Base-by-base conservation (phyloP, 768 basidiomycete species). In the Aureoboletus auriporus region DNA sequence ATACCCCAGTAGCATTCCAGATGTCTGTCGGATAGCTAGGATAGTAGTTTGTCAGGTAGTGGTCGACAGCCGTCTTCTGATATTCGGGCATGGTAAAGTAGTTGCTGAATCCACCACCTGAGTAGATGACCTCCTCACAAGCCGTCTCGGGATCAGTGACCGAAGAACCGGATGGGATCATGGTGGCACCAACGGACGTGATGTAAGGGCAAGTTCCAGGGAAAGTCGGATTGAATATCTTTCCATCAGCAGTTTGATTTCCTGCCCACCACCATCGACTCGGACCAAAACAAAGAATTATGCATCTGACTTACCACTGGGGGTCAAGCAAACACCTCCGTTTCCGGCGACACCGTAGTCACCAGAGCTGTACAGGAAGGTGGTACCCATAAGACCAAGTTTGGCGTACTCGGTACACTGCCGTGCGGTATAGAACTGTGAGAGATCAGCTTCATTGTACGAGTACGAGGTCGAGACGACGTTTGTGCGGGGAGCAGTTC, bases 381-480 rank as follows among this genome's bases (percentile, higher is more conserved):
- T 71, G n/a, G 59, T 39, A 42, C 74, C 73, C 58, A 73, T 57
- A 20, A 74, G 51, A 26, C 73, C 73, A 11, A 73, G 62, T 51
- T 77, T 77, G 29, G 63, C 75, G 49, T 75, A 77, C 52, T 77
- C 76, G 5, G 62, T 52, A 54, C 74, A 76, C 45, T 75, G 73
- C 30, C 75, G 69, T 33, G 54, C 55, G 20, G 69, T 62, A 50
- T 73, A 75, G 40, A 65, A 60, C 0, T 66, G 60, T 1, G 67
- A 62, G 40, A 67, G 53, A 28, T 66, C 64, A 26, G 55, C 65
- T 50, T 76, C 75, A 44, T 70, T 59, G 46, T 68, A 64, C 1
- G 50, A 34, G 56, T 76, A 75, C 2, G 73, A 75, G 3, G 68
- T 71, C 12, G 74, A 73, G 41, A 75, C 65, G 20, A 76, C 70